phyloP scores from a whole-genome alignment of 805 yeast species.

The Kuraishia cidri region DNA sequence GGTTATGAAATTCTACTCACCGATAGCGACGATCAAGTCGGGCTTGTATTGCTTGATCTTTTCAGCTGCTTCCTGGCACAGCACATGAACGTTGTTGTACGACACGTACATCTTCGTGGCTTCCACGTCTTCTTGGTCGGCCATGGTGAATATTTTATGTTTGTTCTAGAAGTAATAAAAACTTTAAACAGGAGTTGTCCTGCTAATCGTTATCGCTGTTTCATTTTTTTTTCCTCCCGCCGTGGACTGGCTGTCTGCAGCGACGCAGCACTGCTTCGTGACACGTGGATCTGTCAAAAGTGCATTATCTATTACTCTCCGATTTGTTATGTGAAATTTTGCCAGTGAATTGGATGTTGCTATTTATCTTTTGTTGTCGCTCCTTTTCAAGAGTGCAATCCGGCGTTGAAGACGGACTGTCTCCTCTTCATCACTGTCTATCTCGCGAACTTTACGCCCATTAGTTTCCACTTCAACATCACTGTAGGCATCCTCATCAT shows the following conservation, averaged over 20 bases:
- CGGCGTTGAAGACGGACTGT: not conserved
- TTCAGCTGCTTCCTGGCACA: conserved; percentile 46
- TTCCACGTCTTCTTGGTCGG: conserved; percentile 8
- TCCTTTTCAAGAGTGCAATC: not conserved
- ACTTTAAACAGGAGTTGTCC: not conserved
- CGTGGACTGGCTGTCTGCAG: too few relatives aligned
- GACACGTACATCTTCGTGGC: conserved; percentile 60
- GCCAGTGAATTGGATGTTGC: too few relatives aligned
- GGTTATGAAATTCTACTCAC: conserved; percentile 18
- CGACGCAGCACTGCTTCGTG: too few relatives aligned
- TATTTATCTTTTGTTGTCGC: too few relatives aligned
- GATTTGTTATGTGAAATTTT: too few relatives aligned
- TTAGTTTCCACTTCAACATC: conserved; percentile 26
- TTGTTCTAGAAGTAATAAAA: not conserved
- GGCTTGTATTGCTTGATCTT: conserved; percentile 68
- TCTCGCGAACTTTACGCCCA: conserved; percentile 4
- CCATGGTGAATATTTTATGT: not conserved
- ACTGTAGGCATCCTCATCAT: conserved; percentile 25
- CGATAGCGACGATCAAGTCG: conserved; percentile 89
- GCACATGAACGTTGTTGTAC: conserved; percentile 72
- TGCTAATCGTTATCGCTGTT: not conserved
- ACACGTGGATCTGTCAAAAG: too few relatives aligned
- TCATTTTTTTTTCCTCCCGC: not conserved
- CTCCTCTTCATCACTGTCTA: not conserved
- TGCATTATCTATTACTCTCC: too few relatives aligned